Evolutionary conservation across 306 rosid genomes (phyloP).

Genomic region (Boehmeria nivea): DNA sequence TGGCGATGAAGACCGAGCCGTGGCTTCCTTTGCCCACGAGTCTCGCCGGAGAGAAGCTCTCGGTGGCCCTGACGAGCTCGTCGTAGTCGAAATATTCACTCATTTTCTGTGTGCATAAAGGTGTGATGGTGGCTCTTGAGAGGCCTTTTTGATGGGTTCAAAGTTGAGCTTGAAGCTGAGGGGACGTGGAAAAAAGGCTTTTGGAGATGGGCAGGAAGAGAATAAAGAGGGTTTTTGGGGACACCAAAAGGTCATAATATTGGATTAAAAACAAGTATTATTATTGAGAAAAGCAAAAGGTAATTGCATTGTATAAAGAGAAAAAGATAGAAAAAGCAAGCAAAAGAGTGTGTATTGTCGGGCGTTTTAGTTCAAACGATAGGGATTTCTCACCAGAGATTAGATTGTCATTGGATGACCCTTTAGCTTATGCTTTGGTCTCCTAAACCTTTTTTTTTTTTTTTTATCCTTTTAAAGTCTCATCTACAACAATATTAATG

Average conservation of each 20-base stretch:
- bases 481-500: too few species aligned
- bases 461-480: too few species aligned
- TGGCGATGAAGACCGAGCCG: slow-evolving; percentile 42
- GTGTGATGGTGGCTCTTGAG: background rate
- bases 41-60: slow-evolving; percentile 30
- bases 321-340: slow-evolving; percentile 1
- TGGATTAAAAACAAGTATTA: background rate
- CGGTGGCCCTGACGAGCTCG: slow-evolving; percentile 39
- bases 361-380: background rate
- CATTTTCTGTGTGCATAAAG: background rate
- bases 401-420: too few species aligned
- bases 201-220: slow-evolving; percentile 26
- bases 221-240: slow-evolving; percentile 37
- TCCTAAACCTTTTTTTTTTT: too few species aligned
- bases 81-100: slow-evolving; percentile 29
- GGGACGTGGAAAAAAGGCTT: slow-evolving; percentile 20
- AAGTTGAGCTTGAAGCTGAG: too few species aligned
- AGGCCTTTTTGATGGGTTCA: slow-evolving; percentile 8
- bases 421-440: too few species aligned
- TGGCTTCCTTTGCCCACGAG: slow-evolving; percentile 62
- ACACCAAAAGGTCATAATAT: slow-evolving; percentile 3
- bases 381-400: slow-evolving; percentile 10
- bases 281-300: slow-evolving; percentile 33
- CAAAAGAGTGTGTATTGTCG: slow-evolving; percentile 3
- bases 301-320: background rate